Base-by-base conservation (phyloP, 2,329 filamentous ascomycete species). In the Cephalotrichum gorgonifer region DNA sequence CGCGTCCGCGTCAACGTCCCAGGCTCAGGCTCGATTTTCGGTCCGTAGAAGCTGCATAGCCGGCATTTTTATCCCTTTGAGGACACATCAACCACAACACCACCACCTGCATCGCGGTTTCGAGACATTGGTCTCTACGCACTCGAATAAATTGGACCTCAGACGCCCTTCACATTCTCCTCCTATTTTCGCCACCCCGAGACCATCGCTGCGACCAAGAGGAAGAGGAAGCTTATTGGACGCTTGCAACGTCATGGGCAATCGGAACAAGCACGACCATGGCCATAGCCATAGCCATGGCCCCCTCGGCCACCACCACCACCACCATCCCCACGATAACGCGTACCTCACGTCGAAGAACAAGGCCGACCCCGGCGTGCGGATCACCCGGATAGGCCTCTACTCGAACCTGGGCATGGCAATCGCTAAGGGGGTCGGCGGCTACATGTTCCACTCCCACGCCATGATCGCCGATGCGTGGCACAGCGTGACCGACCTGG, bases 321-420 rank as follows among this genome's bases (percentile, higher is more conserved):
- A 91, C 60, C 83, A 89, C 62, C 86, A 93, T 64, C 88, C 95
- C 67, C 85, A 86, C 56, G 93, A 98, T 67, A 89, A 93, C 45
- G 88, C 88, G 55, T 94, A 95, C 58, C 84, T 89, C 59, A 96
- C 96, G 61, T 98, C 93, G 47, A 77, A 88, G 55, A 85, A 88
- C 50, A 81, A 87, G 66, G 85, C 78, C 60, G 79, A 74, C 57
- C 86, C 84, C 50, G 77, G 80, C 0, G 83, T 86, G 47, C 60
- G 76, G 17, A 66, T 86, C 48, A 75, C 69, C 43, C 79, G 78
- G 0, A 72, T 81, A 53, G 74, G 73, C 2, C 60, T 71, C 26
- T 60, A 97, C 58, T 88, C 90, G 57, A 98, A 98, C 65, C 73
- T 97, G 48, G 83, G 83, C 61, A 97, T 98, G 90, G 93, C 91